A percentile compares a stretch with the other conserved stretches of the same genome.
Conservation (phyloP, 2,329 filamentous ascomycete genomes). For the Hypoxylon sp. region DNA sequence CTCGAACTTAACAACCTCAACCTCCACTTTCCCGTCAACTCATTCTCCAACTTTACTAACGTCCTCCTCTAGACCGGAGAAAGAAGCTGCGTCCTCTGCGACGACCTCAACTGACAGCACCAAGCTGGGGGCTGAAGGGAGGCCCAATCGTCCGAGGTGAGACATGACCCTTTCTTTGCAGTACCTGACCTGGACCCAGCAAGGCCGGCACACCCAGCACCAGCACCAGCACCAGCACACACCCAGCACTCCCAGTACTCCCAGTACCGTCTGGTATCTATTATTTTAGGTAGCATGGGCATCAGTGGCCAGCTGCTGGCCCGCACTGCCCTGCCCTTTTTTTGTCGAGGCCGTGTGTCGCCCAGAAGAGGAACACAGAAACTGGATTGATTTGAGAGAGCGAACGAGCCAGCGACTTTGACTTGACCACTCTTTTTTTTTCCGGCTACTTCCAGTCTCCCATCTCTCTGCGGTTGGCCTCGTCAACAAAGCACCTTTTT, state of each 20-base stretch:
- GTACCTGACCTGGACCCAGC: slow-evolving; percentile 30
- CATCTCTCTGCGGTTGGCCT: slow-evolving; percentile 49
- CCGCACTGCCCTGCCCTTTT: slow-evolving; percentile 53
- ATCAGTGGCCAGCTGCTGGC: slow-evolving; percentile 52
- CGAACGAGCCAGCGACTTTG: slow-evolving; percentile 48
- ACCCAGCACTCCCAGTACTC: slow-evolving; percentile 22
- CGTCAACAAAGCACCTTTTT: slow-evolving; percentile 52
- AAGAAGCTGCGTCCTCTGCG: slow-evolving; percentile 37
- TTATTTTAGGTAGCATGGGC: slow-evolving; percentile 50
- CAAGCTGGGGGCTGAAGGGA: slow-evolving; percentile 45
- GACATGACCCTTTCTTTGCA: slow-evolving; percentile 48
- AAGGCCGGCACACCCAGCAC: slow-evolving; percentile 22
- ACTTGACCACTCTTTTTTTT: slow-evolving; percentile 51
- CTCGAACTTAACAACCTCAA: slow-evolving; percentile 41
- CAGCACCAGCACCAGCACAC: slow-evolving; percentile 11
- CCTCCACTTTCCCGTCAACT: slow-evolving; percentile 44
- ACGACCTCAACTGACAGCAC: slow-evolving; percentile 30
- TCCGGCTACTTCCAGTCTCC: slow-evolving; percentile 50
- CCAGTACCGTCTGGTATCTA: slow-evolving; percentile 13
- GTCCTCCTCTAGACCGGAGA: slow-evolving; percentile 36
- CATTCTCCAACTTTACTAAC: slow-evolving; percentile 39
- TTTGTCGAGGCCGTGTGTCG: slow-evolving; percentile 41
- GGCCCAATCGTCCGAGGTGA: slow-evolving; percentile 48
- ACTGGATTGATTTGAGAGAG: slow-evolving; percentile 36
- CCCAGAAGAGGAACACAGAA: slow-evolving; percentile 39